These are phyloP conservation scores for Taxillus chinensis DNA, from an alignment of 164 flowering plant species.

Conservation along the genomic window DNA sequence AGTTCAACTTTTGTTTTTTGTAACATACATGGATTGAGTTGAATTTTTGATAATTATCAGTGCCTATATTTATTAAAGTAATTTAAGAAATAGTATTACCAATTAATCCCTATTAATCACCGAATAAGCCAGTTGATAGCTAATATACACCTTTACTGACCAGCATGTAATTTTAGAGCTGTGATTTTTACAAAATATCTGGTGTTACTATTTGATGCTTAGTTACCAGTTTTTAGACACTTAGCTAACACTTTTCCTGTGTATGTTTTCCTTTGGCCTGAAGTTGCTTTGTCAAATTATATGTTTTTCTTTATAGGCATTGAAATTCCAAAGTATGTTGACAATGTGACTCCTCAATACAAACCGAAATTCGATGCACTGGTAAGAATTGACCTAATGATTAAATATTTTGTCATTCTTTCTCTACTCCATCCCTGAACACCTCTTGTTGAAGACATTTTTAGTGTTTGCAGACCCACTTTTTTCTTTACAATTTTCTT, in stretches of 20 bases:
- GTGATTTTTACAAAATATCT: too few relatives aligned
- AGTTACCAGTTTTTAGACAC: too few relatives aligned
- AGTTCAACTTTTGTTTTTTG: too few relatives aligned
- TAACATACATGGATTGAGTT: too few relatives aligned
- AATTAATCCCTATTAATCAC: too few relatives aligned
- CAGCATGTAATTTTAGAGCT: too few relatives aligned
- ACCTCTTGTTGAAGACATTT: not conserved
- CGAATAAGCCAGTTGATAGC: too few relatives aligned
- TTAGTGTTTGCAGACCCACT: not conserved
- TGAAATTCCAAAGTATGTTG: slow-evolving; percentile 74
- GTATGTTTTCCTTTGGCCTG: not conserved
- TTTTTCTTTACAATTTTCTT: not conserved
- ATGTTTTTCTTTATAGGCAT: slow-evolving; percentile 37
- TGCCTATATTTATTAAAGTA: too few relatives aligned
- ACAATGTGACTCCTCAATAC: slow-evolving; percentile 84
- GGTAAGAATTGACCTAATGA: slow-evolving; percentile 31
- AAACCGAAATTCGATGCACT: slow-evolving; percentile 77
- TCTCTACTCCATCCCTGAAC: not conserved
- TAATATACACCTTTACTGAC: too few relatives aligned
- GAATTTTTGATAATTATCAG: too few relatives aligned
- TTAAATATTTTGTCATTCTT: not conserved
- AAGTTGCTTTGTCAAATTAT: not conserved
- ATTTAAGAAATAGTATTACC: too few relatives aligned
- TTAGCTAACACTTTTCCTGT: not conserved
- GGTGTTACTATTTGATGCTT: too few relatives aligned